Percentiles rank a stretch among this genome's conserved stretches.
Conservation (phyloP, 192 early-diverging fungal species). For the Spinellus fusiger region DNA sequence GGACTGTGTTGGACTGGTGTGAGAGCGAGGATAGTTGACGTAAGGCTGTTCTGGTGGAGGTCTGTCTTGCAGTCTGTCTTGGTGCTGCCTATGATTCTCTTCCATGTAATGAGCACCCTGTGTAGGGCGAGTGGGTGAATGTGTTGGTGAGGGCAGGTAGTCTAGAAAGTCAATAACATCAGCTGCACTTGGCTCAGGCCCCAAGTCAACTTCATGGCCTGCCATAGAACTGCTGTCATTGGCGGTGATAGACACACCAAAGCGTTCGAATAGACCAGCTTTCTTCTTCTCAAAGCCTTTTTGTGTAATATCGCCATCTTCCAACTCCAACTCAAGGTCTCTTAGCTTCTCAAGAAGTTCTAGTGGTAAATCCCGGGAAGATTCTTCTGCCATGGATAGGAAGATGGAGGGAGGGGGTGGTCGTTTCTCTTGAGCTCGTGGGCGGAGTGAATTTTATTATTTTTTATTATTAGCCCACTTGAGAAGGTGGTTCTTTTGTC, state of each 20-base stretch:
- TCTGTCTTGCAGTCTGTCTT: neutral
- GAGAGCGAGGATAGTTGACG: neutral
- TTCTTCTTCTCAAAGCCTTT: slow-evolving; percentile 68
- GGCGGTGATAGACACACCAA: neutral
- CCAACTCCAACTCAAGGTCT: slow-evolving; percentile 40
- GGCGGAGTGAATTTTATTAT: too few species aligned
- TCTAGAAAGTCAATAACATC: slow-evolving; percentile 34
- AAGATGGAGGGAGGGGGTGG: neutral
- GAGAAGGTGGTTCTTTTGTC: too few species aligned
- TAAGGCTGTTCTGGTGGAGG: neutral
- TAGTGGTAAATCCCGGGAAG: slow-evolving; percentile 11
- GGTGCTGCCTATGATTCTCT: slow-evolving; percentile 3
- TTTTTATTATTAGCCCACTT: too few species aligned
- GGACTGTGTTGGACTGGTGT: neutral
- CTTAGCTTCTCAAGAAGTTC: slow-evolving; percentile 23
- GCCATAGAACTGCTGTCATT: neutral
- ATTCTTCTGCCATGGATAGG: slow-evolving; percentile 10
- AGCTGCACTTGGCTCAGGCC: slow-evolving; percentile 33
- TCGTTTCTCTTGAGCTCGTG: neutral
- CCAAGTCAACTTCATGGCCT: slow-evolving; percentile 8
- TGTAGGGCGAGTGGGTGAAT: slow-evolving; percentile 13
- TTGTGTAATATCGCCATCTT: slow-evolving; percentile 65
- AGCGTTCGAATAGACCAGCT: slow-evolving; percentile 11
- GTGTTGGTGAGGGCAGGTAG: slow-evolving; percentile 30
- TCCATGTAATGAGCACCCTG: slow-evolving; percentile 17